phyloP scores from a whole-genome alignment of 441 rosid species.

The Jatropha podagrica region DNA sequence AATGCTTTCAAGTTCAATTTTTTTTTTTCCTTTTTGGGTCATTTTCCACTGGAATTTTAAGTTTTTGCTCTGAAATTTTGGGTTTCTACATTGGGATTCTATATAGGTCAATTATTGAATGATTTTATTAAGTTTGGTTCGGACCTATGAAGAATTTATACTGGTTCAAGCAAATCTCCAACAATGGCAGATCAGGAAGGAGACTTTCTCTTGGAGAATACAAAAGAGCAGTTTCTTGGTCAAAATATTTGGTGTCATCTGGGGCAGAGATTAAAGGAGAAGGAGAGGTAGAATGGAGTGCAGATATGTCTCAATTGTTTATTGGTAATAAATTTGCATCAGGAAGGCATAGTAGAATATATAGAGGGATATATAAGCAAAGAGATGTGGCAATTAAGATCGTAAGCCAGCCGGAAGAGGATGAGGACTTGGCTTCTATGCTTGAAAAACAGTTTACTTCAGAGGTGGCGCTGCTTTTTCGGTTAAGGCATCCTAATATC shows the following conservation, averaged over 20 bases:
- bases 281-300: slow-evolving; percentile 73
- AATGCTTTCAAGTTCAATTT: slow-evolving; percentile 20
- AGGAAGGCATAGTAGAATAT: slow-evolving; percentile 77
- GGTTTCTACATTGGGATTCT: slow-evolving; percentile 22
- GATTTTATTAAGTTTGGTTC: slow-evolving; percentile 29
- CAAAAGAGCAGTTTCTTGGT: slow-evolving; percentile 71
- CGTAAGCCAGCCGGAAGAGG: slow-evolving; percentile 74
- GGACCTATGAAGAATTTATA: slow-evolving; percentile 56
- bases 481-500: slow-evolving; percentile 60
- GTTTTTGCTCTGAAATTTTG: slow-evolving; percentile 7
- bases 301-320: slow-evolving; percentile 72
- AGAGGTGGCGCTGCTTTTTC: slow-evolving; percentile 67
- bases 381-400: slow-evolving; percentile 76
- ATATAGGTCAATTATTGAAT: slow-evolving; percentile 27
- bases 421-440: slow-evolving; percentile 52
- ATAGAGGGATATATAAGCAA: slow-evolving; percentile 70
- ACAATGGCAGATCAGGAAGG: slow-evolving; percentile 52
- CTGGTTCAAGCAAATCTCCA: slow-evolving; percentile 60
- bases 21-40: slow-evolving; percentile 12
- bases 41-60: background rate
- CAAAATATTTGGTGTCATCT: slow-evolving; percentile 73
- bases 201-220: slow-evolving; percentile 70
- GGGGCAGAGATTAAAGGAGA: slow-evolving; percentile 79
- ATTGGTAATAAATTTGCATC: slow-evolving; percentile 74
- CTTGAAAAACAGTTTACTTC: slow-evolving; percentile 73